Base-by-base conservation (phyloP, 2,329 filamentous ascomycete species). In the Colletotrichum musae region DNA sequence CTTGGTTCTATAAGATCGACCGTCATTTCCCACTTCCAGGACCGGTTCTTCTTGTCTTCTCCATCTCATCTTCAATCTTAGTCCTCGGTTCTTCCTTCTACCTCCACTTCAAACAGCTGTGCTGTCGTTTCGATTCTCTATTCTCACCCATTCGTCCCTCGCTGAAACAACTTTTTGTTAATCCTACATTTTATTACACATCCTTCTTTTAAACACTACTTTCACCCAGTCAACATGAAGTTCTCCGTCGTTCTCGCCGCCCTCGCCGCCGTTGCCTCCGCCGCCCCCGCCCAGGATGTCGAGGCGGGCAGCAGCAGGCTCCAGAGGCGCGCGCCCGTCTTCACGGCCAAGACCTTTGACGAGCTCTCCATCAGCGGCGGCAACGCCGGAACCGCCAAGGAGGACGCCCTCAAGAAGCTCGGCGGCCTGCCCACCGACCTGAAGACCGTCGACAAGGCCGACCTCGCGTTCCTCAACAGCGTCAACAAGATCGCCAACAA, bases 401-500 rank as follows among this genome's bases (percentile, higher is more conserved):
- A 81, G 24, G 80, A 86, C 64, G 85, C 84, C 7, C 72, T 80
- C 2, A 78, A 80, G 2, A 80, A 82, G 41, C 76, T 84, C 65
- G 73, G 72, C 72, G 74, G 78, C 69, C 72, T 85, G 39, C 73
- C 72, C 16, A 79, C 82, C 51, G 81, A 88, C 72, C 74, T 83
- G 4, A 79, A 79, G 52, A 80, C 75, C 4, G 85, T 88, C 18
- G 82, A 83, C 28, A 68, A 81, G 16, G 79, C 77, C 4, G 87
- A 89, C 70, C 75, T 87, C 24, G 79, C 80, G 13, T 82, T 86
- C 72, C 79, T 89, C 58, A 80, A 84, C 71, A 81, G 79, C 2
- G 85, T 86, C 70, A 87, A 88, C 72, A 76, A 81, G 58, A 85
- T 85, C 18, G 85, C 85, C 65, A 87, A 89, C 73, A 79, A 85